Percentiles rank a stretch among this genome's conserved stretches.
Conservation (phyloP, 192 early-diverging fungal genomes). For the Podila verticillata region DNA sequence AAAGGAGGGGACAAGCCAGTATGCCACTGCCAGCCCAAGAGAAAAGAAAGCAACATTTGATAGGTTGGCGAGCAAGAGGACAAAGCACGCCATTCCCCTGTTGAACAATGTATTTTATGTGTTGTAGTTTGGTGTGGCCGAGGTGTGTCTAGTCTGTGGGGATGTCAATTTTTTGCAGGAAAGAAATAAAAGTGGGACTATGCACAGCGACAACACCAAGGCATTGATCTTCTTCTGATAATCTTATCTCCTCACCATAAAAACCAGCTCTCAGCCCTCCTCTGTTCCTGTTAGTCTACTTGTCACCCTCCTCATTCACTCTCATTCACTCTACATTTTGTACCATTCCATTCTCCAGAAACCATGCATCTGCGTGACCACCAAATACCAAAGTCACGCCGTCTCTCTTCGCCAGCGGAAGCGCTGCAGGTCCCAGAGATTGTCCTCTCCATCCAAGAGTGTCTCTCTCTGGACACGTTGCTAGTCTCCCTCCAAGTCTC, state of each 20-base stretch:
- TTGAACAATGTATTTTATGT: too few species aligned
- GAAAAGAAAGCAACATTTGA: too few species aligned
- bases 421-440: slow-evolving; percentile 29
- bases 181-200: too few species aligned
- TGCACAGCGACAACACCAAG: not conserved
- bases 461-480: slow-evolving; percentile 11
- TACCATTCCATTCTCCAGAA: too few species aligned
- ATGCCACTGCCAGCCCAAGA: too few species aligned
- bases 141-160: too few species aligned
- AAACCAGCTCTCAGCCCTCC: not conserved
- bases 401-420: not conserved
- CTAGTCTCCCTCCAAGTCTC: slow-evolving; percentile 12
- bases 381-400: slow-evolving; percentile 6
- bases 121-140: too few species aligned
- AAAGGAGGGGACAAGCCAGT: too few species aligned
- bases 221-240: not conserved
- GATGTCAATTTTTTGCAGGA: too few species aligned
- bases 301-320: not conserved
- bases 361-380: too few species aligned
- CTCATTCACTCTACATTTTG: not conserved
- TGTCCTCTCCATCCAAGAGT: slow-evolving; percentile 24
- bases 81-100: too few species aligned
- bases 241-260: not conserved
- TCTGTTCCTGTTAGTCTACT: not conserved
- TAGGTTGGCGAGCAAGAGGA: too few species aligned